Percentiles rank a stretch among this genome's conserved stretches.
Evolutionary conservation across 805 yeast species (phyloP).

Genomic region (Zygoascus tannicola): DNA sequence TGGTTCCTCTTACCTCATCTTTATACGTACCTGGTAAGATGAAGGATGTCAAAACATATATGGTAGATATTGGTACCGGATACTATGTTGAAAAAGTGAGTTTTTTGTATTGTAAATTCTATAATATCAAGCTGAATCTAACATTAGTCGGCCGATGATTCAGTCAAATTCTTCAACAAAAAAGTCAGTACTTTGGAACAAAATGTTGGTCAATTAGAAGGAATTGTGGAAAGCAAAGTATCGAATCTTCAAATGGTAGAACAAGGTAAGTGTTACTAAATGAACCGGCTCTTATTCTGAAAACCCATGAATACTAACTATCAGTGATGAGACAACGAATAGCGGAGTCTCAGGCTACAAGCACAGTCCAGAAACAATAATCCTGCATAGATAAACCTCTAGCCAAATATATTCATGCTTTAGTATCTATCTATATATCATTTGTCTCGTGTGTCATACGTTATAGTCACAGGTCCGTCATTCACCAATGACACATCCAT

Average conservation of each 20-base stretch:
- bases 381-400: background rate
- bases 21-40: slow-evolving; percentile 82
- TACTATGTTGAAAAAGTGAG: slow-evolving; percentile 72
- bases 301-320: background rate
- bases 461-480: slow-evolving; percentile 90
- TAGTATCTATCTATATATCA: background rate
- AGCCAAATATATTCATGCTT: background rate
- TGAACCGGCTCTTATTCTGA: background rate
- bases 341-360: slow-evolving; percentile 1
- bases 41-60: slow-evolving; percentile 52
- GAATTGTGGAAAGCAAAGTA: slow-evolving; percentile 66
- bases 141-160: slow-evolving; percentile 41
- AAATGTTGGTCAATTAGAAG: slow-evolving; percentile 66
- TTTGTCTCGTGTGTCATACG: slow-evolving; percentile 51
- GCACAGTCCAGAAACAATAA: background rate
- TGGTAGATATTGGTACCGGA: slow-evolving; percentile 96
- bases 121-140: background rate
- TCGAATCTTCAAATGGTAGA: slow-evolving; percentile 56
- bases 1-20: slow-evolving; percentile 85
- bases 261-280: slow-evolving; percentile 17
- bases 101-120: background rate
- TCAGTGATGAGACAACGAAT: slow-evolving; percentile 2
- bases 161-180: slow-evolving; percentile 59
- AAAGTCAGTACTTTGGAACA: slow-evolving; percentile 64
- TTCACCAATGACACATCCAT: slow-evolving; percentile 86